Conservation (phyloP, 495 filamentous ascomycete species). For the Penicillium longicatenatum region DNA sequence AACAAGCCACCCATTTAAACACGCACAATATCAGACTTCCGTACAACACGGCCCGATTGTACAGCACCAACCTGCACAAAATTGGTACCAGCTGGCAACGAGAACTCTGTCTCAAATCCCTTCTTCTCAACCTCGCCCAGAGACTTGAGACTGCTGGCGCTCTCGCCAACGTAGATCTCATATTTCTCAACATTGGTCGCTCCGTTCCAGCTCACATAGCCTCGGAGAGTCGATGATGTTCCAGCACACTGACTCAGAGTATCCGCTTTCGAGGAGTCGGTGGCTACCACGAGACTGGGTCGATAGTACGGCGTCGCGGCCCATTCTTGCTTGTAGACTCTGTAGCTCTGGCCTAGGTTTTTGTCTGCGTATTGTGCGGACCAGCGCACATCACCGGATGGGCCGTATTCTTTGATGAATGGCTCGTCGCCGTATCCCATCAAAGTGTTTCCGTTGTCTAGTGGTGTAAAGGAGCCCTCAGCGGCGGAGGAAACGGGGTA, state of each 20-base stretch:
- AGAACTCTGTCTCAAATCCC: constrained; percentile 1
- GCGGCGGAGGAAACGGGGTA: constrained; percentile 32
- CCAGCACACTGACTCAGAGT: constrained; percentile 2
- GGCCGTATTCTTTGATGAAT: constrained; percentile 46
- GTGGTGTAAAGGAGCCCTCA: constrained; percentile 43
- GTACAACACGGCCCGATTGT: constrained; percentile 1
- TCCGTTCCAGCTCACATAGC: constrained; percentile 41
- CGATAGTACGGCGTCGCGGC: constrained; percentile 17
- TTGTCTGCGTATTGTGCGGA: constrained; percentile 13
- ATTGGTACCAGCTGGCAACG: not conserved
- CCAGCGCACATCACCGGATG: constrained; percentile 13
- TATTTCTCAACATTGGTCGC: constrained; percentile 22
- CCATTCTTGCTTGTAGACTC: constrained; percentile 20
- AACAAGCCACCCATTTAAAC: not conserved
- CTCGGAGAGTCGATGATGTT: constrained; percentile 2
- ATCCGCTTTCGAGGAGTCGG: constrained; percentile 1
- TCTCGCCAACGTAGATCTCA: constrained; percentile 17
- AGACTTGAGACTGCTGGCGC: not conserved
- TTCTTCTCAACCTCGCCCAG: constrained; percentile 13
- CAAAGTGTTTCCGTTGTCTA: constrained; percentile 40
- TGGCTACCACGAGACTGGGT: constrained; percentile 11
- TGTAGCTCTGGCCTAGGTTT: constrained; percentile 15
- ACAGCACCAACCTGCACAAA: constrained; percentile 4
- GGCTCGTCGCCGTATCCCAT: constrained; percentile 45
- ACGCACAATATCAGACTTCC: constrained; percentile 1